These are phyloP conservation scores for Saturnispora halmiae DNA, from an alignment of 805 yeast genomes.

Conservation along the genomic window DNA sequence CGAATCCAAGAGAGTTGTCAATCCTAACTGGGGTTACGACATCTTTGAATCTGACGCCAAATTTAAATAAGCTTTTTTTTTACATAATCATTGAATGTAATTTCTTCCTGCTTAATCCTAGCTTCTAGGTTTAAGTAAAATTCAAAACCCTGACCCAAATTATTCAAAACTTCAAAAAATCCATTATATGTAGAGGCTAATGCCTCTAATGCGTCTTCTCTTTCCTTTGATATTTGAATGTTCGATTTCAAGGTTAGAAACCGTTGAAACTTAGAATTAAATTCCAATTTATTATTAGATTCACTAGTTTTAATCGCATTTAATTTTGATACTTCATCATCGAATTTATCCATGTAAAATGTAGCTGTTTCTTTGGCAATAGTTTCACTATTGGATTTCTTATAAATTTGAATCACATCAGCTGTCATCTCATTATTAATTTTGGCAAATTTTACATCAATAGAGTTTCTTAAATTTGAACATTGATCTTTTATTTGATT, in stretches of 20 bases:
- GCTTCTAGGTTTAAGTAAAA: constrained; percentile 59
- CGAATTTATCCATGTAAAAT: constrained; percentile 39
- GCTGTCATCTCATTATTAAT: constrained; percentile 40
- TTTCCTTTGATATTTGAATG: constrained; percentile 23
- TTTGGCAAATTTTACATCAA: constrained; percentile 38
- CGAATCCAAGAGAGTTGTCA: constrained; percentile 10
- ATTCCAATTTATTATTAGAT: constrained; percentile 20
- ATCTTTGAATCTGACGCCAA: constrained; percentile 10
- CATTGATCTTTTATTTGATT: constrained; percentile 31
- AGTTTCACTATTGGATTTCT: constrained; percentile 15
- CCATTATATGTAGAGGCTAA: constrained; percentile 43
- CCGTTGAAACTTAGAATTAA: constrained; percentile 24
- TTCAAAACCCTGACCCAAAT: constrained; percentile 56
- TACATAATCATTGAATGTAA: not conserved
- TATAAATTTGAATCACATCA: constrained; percentile 12
- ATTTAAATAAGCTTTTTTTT: not conserved
- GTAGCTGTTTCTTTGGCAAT: constrained; percentile 25
- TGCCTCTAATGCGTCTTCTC: constrained; percentile 43
- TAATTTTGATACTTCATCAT: constrained; percentile 40
- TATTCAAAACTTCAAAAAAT: constrained; percentile 47
- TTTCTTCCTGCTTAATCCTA: constrained; percentile 4
- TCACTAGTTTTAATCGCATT: constrained; percentile 34
- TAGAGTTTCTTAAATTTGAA: constrained; percentile 31
- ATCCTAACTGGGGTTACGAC: constrained; percentile 15
- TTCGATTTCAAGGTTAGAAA: constrained; percentile 31